Evolutionary conservation across 1,284 basidiomycete species (phyloP), one percentile per base, ranked within the genome.

Genomic region (Xerocomus tenax): DNA sequence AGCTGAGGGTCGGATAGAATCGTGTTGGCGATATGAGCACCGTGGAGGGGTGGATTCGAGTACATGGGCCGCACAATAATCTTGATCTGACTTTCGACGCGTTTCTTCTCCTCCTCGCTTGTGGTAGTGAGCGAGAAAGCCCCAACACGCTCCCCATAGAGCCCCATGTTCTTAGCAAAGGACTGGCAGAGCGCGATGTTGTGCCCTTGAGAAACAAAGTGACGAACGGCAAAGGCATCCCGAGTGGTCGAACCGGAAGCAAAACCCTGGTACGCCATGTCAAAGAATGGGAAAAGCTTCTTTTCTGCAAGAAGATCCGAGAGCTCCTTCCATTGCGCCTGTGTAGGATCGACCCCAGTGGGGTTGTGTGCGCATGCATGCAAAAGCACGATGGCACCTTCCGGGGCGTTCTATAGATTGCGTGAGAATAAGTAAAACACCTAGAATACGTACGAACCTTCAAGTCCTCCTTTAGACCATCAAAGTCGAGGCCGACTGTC

Each of bases 131-230:
- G 69, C 19, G 91, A 93, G 78, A 98, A 91, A n/a, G 90, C 87
- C 18, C 94, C 94, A 52, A 91, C 90, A 65, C 94, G 90, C 72
- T 97, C 94, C 58, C 94, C 96, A 69, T 98, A 98, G 35, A 98
- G 79, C 54, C 96, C 95, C 79, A 97, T 95, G 77, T 98, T 99
- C 79, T 99, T 99, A 48, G 96, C 96, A 70, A 98, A 99, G 48
- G 90, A 93, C 71, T 99, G 96, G 54, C 84, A 76, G 42, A 93
- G 79, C 13, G 90, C 87, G 57, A 93, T 72, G 62, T 90, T 86
- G 71, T 93, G 91, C 36, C 91, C 90, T 67, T 91, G 74, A 42
- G 82, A 74, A 48, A 96, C 90, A 71, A 99, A 98, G 74, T 96
- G 82, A 56, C 96, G 88, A 51, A 98, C 83, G 26, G 95, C 91